These are phyloP conservation scores for Ascocoryne sarcoides DNA, from an alignment of 2,329 filamentous ascomycete species.

Conservation along the genomic window DNA sequence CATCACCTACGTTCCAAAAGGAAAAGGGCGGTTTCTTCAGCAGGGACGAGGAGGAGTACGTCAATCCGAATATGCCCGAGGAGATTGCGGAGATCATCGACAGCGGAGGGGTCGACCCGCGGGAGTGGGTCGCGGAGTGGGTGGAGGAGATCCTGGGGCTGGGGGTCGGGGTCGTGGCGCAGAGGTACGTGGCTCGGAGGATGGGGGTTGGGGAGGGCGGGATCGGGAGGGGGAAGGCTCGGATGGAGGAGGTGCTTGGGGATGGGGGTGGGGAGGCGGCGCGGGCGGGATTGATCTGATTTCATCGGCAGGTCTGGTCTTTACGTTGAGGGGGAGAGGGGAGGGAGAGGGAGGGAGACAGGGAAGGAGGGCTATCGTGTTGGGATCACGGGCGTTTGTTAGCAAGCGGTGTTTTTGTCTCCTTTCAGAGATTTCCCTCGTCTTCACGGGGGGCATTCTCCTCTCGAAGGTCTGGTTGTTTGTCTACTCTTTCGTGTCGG, in stretches of 20 bases:
- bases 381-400: no score
- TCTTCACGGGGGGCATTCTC: no score
- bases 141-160: slow-evolving; percentile 78
- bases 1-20: slow-evolving; percentile 22
- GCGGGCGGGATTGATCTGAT: slow-evolving; percentile 41
- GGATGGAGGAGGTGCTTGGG: slow-evolving; percentile 45
- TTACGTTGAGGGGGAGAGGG: no score
- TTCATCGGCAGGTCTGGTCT: background rate
- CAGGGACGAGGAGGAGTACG: slow-evolving; percentile 40
- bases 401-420: no score
- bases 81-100: slow-evolving; percentile 83
- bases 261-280: slow-evolving; percentile 52
- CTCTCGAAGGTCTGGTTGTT: no score
- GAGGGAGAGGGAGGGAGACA: background rate
- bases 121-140: slow-evolving; percentile 98
- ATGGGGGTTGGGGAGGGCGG: slow-evolving; percentile 91
- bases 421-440: no score
- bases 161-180: slow-evolving; percentile 76
- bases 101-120: slow-evolving; percentile 68
- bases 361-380: no score
- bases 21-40: slow-evolving; percentile 22
- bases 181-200: slow-evolving; percentile 85
- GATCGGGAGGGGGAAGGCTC: slow-evolving; percentile 52
- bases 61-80: slow-evolving; percentile 53
- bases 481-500: no score